phyloP scores from a whole-genome alignment of 192 early-diverging fungal species.

The Neocallimastix lanati region DNA sequence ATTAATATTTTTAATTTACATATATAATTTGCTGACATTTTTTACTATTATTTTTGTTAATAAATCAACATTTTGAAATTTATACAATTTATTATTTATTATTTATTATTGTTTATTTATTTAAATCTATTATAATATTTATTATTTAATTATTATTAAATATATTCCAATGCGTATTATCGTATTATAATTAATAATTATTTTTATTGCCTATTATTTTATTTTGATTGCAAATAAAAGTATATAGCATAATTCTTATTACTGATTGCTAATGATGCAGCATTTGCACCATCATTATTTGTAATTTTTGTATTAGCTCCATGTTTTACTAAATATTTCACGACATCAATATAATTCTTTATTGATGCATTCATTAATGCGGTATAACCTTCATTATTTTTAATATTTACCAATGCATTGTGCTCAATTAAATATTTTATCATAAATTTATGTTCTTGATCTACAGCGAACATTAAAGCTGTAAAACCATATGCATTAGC shows the following conservation, averaged over 20 bases:
- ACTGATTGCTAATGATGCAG: background rate
- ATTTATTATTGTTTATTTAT: too few species aligned
- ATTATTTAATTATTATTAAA: too few species aligned
- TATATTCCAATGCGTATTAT: too few species aligned
- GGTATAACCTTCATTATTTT: background rate
- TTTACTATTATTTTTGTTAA: too few species aligned
- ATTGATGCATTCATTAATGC: background rate
- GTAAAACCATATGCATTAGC: background rate
- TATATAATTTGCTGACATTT: too few species aligned
- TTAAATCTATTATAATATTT: too few species aligned
- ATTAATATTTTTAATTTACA: too few species aligned
- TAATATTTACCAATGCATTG: background rate
- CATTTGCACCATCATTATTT: background rate
- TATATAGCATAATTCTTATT: background rate
- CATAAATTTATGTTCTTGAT: background rate
- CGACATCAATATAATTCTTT: background rate
- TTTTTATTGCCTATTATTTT: too few species aligned
- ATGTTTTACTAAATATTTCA: background rate
- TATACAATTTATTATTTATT: too few species aligned
- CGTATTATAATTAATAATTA: too few species aligned
- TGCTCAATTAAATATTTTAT: background rate
- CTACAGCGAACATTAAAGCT: background rate
- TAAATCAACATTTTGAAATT: too few species aligned
- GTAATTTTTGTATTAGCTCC: background rate
- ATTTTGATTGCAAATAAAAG: background rate